Evolutionary conservation across 139 green algal genomes (phyloP), one percentile per base, ranked within the genome.

Genomic region (Volvox reticuliferus): DNA sequence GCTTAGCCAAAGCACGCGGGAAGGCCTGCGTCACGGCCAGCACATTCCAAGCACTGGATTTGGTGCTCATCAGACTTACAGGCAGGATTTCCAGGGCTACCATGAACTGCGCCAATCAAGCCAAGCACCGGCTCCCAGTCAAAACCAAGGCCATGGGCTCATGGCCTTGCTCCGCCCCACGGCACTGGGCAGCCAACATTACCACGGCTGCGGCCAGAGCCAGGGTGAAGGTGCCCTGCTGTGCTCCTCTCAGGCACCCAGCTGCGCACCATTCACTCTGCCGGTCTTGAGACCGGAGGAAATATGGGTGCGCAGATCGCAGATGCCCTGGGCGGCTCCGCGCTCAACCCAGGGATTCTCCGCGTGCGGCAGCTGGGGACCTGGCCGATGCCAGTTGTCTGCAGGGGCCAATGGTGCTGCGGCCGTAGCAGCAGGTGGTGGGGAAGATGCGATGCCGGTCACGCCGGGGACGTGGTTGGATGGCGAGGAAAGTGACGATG

Each of bases 241-340:
- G 63, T 67, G 0, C 16, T 20, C 30, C 35, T 55, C 81, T 30
- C 30, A 75, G 28, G 62, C 55, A 5, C 82, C 71, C 6, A 12
- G 6, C 22, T 24, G 20, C 18, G 28, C 17, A 12, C 9, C 44
- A 13, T 55, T 22, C 50, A 12, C 35, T 62, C 35, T 61, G n/a
- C 50, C 26, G 79, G 79, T 76, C 35, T 33, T 76, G 81, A 26
- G n/a, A 13, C 30, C 61, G 12, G 81, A 87, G 61, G 30, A 87
- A 0, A 77, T 87, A 28, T 12, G 16, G 81, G 5, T 61, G 61
- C 81, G 81, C n/a, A 32, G 30, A 21, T 87, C 81, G 61, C 81
- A 76, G 30, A 87, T 87, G 81, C 81, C 81, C 17, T 87, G 81
- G 81, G 50, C 36, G 76, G 76, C 76, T 20, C 30, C 30, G 32